These are phyloP conservation scores for Millerozyma acaciae DNA, from an alignment of 805 yeast genomes.

Conservation along the genomic window DNA sequence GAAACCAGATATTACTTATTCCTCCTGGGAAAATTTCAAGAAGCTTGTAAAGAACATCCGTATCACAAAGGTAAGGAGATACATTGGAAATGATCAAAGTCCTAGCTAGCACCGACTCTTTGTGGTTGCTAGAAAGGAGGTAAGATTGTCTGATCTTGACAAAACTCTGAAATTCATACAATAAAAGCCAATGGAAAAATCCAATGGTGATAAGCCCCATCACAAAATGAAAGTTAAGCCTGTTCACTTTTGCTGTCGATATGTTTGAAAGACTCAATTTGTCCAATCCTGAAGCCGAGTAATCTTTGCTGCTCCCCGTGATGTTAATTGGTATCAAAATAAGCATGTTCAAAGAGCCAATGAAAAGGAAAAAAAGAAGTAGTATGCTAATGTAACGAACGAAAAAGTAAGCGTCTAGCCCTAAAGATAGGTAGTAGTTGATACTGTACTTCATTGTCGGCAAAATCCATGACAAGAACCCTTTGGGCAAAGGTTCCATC, in stretches of 20 bases:
- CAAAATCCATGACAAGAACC: slow-evolving; percentile 55
- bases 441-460: slow-evolving; percentile 40
- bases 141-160: slow-evolving; percentile 46
- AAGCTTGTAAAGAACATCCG: slow-evolving; percentile 19
- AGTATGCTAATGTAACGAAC: slow-evolving; percentile 56
- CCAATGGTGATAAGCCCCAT: slow-evolving; percentile 52
- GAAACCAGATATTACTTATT: slow-evolving; percentile 57
- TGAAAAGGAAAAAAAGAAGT: slow-evolving; percentile 45
- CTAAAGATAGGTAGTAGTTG: slow-evolving; percentile 45
- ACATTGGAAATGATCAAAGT: slow-evolving; percentile 45
- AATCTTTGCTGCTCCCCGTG: slow-evolving; percentile 29
- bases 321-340: slow-evolving; percentile 63
- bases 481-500: slow-evolving; percentile 35
- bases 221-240: slow-evolving; percentile 60
- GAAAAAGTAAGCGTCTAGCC: slow-evolving; percentile 75
- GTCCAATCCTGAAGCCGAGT: slow-evolving; percentile 53
- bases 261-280: slow-evolving; percentile 68
- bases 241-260: slow-evolving; percentile 44
- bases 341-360: slow-evolving; percentile 55
- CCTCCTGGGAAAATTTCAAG: slow-evolving; percentile 50
- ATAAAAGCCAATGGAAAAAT: slow-evolving; percentile 53
- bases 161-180: slow-evolving; percentile 52
- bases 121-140: slow-evolving; percentile 26
- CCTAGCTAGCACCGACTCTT: slow-evolving; percentile 21
- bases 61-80: slow-evolving; percentile 30